These are phyloP conservation scores for Globisporangium nunn DNA, from an alignment of 352 stramenopile species.

Conservation along the genomic window DNA sequence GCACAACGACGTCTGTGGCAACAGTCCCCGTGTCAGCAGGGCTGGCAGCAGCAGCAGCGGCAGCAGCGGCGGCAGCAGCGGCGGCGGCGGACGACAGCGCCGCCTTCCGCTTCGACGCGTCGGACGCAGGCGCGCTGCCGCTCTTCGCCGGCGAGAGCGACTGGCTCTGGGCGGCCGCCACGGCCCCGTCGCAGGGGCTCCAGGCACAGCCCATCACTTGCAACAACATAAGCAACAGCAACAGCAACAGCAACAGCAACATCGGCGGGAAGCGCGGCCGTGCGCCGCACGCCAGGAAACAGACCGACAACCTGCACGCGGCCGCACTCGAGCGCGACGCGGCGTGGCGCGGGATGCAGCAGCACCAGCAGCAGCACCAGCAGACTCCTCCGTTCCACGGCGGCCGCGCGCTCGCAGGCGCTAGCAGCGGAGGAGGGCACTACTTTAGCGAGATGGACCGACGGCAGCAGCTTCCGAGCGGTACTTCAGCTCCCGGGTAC, in stretches of 20 bases:
- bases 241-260: background rate
- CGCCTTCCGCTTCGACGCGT: conserved; percentile 15
- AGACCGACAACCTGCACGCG: conserved; percentile 1
- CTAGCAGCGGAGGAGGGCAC: conserved; percentile 4
- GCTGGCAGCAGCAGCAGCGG: conserved; percentile 10
- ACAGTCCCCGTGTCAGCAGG: conserved; percentile 11
- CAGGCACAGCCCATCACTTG: conserved; percentile 1
- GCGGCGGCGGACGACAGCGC: background rate
- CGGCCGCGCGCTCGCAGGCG: conserved; percentile 3
- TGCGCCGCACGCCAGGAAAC: background rate
- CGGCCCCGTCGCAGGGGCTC: background rate
- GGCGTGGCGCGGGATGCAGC: conserved; percentile 40
- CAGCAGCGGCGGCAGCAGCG: conserved; percentile 8
- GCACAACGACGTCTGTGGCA: conserved; percentile 32
- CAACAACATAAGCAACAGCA: conserved; percentile 1
- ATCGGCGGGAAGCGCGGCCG: conserved; percentile 6
- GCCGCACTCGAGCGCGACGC: conserved; percentile 44
- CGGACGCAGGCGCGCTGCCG: conserved; percentile 5
- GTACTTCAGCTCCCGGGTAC: background rate
- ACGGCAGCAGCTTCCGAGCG: conserved; percentile 9
- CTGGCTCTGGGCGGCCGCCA: conserved; percentile 20
- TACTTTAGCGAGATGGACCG: conserved; percentile 9
- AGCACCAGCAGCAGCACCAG: conserved; percentile 13
- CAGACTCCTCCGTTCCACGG: conserved; percentile 10
- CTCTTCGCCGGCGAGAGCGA: conserved; percentile 13